phyloP scores from a whole-genome alignment of 208 protist genomes.

The Strigomonas oncopelti region DNA sequence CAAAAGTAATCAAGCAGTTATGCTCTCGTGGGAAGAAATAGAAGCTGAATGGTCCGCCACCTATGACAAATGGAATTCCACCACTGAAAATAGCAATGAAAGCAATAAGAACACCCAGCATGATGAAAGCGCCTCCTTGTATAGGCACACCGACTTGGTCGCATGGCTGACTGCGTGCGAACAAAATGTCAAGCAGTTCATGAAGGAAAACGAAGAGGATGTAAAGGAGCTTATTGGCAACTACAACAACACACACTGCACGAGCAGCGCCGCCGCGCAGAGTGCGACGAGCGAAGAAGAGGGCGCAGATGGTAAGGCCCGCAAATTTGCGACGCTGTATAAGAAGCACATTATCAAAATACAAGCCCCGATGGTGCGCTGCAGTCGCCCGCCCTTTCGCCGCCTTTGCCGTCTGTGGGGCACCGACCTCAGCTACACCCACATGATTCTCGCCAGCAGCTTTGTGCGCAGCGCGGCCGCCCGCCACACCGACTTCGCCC shows the following conservation, averaged over 20 bases:
- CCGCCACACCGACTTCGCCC: constrained; percentile 79
- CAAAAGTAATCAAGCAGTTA: background rate
- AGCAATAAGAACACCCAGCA: too few species aligned
- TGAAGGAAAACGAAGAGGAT: background rate
- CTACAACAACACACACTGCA: background rate
- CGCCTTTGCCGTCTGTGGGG: constrained; percentile 72
- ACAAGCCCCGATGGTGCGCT: constrained; percentile 92
- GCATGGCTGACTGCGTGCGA: background rate
- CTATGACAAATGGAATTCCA: background rate
- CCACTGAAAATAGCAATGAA: too few species aligned
- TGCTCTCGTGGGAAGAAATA: constrained; percentile 4
- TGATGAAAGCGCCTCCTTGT: background rate
- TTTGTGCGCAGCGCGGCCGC: constrained; percentile 63
- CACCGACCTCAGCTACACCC: constrained; percentile 82
- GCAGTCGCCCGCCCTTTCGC: constrained; percentile 82
- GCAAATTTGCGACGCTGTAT: constrained; percentile 32
- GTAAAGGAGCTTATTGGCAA: background rate
- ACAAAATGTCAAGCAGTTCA: background rate
- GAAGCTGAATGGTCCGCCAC: constrained; percentile 3
- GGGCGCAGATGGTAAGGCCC: background rate
- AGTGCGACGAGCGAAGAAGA: background rate
- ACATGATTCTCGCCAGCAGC: constrained; percentile 89
- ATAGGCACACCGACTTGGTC: background rate
- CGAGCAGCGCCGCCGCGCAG: too few species aligned
- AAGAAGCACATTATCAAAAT: constrained; percentile 43